phyloP scores from a whole-genome alignment of 306 rosid genomes.

The Heteromeles arbutifolia region DNA sequence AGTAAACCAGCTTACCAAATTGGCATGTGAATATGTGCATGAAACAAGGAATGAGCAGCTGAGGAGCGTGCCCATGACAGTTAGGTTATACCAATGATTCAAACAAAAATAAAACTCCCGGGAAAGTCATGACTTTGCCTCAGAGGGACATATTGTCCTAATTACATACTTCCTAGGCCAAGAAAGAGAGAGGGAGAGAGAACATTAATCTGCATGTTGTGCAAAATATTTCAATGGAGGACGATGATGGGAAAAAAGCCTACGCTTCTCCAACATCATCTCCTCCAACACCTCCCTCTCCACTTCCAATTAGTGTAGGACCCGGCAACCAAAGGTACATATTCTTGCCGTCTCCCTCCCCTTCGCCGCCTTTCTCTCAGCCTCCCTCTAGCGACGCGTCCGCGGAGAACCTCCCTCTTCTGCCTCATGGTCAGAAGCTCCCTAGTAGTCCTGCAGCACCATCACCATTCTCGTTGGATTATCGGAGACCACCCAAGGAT shows the following conservation, averaged over 20 bases:
- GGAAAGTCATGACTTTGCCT: conserved; percentile 11
- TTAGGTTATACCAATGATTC: conserved; percentile 46
- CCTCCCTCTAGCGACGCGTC: conserved; percentile 37
- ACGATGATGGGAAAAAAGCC: conserved; percentile 12
- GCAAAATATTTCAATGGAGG: conserved; percentile 15
- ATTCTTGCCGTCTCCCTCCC: conserved; percentile 53
- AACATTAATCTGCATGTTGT: conserved; percentile 4
- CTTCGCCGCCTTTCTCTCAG: conserved; percentile 60
- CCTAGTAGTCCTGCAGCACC: conserved; percentile 12
- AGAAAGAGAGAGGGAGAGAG: neutral
- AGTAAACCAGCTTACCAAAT: neutral
- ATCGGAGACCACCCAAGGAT: conserved; percentile 4
- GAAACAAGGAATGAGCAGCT: neutral
- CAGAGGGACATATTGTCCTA: neutral
- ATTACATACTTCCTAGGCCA: neutral
- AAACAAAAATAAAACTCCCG: conserved; percentile 10
- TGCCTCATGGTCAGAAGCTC: conserved; percentile 15
- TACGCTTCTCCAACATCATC: conserved; percentile 55
- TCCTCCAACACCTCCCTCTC: conserved; percentile 82
- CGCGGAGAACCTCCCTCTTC: conserved; percentile 47
- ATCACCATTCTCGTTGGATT: conserved; percentile 50
- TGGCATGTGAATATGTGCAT: neutral
- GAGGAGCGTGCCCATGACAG: conserved; percentile 27
- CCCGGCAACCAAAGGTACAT: conserved; percentile 51
- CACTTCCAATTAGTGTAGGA: conserved; percentile 69